phyloP scores from a whole-genome alignment of 441 rosid species.

The Erodium texanum region DNA sequence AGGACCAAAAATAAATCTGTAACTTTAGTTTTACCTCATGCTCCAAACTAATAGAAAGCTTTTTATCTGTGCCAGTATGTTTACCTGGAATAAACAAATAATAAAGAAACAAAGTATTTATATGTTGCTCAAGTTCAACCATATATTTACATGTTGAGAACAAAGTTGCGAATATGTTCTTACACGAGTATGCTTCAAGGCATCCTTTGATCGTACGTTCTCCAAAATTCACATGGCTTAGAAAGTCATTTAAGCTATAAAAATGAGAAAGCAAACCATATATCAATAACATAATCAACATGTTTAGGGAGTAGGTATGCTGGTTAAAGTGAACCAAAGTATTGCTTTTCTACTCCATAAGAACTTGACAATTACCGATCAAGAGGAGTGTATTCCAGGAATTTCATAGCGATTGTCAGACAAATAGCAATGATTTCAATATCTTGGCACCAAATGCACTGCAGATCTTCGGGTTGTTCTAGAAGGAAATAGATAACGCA shows the following conservation, averaged over 20 bases:
- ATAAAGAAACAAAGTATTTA: background rate
- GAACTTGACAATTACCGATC: slow-evolving; percentile 40
- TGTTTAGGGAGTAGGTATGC: background rate
- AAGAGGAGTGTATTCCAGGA: slow-evolving; percentile 73
- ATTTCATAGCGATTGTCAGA: slow-evolving; percentile 46
- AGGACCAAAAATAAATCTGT: background rate
- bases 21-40: slow-evolving; percentile 47
- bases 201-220: slow-evolving; percentile 72
- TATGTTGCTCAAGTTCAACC: background rate
- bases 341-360: background rate
- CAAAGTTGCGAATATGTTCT: slow-evolving; percentile 14
- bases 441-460: background rate
- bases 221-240: slow-evolving; percentile 63
- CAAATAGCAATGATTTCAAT: background rate
- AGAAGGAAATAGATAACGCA: background rate
- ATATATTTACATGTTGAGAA: background rate
- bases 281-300: background rate
- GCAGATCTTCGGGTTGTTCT: background rate
- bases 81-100: slow-evolving; percentile 44
- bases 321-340: background rate
- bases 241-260: slow-evolving; percentile 58
- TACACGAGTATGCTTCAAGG: slow-evolving; percentile 91
- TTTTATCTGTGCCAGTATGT: slow-evolving; percentile 83
- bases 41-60: slow-evolving; percentile 81
- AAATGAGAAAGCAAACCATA: slow-evolving; percentile 3